Evolutionary conservation across 2,329 filamentous ascomycete genomes (phyloP), one percentile per base, ranked within the genome.

Genomic region (Escovopsis sp.): DNA sequence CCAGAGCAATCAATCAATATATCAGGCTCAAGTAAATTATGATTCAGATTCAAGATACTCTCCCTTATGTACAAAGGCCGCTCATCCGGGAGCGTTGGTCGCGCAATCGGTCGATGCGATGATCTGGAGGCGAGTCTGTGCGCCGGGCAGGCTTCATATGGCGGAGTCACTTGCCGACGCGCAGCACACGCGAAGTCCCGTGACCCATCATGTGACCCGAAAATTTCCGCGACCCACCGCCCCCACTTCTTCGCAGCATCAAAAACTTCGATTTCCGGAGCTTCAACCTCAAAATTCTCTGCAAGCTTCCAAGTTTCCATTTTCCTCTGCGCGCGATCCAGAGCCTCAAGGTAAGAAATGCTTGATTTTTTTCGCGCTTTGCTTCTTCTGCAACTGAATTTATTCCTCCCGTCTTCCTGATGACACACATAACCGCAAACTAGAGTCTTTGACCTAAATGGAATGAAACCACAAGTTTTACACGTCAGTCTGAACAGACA

Each of bases 381-480:
- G 15, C 39, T 30, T 30, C 9, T 7, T 5, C 27, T 30, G 8
- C 11, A 11, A 30, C 9, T 11, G 27, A 11, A 14, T 41, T 20
- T 24, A 35, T 36, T 35, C 24, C 39, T 46, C 43, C 45, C 49
- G 38, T 34, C 47, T 68, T 64, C 65, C 61, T 86, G 84, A 89
- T 89, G 84, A 88, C 79, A 86, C 66, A 62, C 70, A 68, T 71
- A 74, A 86, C 82, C 81, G 75, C 79, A 80, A 88, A 88, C 84
- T 93, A 93, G 85, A 93, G 85, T 93, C 85, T 93, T 91, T 91
- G 85, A 93, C 79, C 81, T 69, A 61, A 47, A 60, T 62, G 71
- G 77, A 73, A 81, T 89, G 84, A 88, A 88, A 89, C 80, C 63
- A 76, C 63, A 50, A 52, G 71, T 76, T 78, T 84, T 79, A 76